Base-by-base conservation (phyloP, 306 rosid species). In the Castanea crenata region DNA sequence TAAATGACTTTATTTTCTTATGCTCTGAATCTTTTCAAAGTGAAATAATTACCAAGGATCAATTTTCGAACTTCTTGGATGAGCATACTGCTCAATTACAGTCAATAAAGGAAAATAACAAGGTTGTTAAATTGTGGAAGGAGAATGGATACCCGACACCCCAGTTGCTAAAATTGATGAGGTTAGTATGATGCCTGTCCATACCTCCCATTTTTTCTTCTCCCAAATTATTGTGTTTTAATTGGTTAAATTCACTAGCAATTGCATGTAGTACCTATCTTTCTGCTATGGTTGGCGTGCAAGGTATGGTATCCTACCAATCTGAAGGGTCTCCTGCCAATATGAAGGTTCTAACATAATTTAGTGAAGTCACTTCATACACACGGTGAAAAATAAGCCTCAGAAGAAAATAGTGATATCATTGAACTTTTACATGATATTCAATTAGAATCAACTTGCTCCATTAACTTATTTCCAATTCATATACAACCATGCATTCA, bases 141-240 rank as follows among this genome's bases (percentile, higher is more conserved):
- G 71, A 62, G 79, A 89, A 84, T 20, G 90, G 93, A 12, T 56
- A 70, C 51, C 91, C 92, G 29, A 88, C 96, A 29, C 63, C 88
- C 61, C 54, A 84, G 52, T 70, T 90, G 25, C 79, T 90, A 78
- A 90, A 88, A 78, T 41, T 94, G 79, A 88, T 90, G 96, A 94
- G 98, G 98, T 94, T 81, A 5, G 83, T 90, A 58, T 58, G 2
- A 78, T 67, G 52, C 59, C 69, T 38, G 8, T 13, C 65, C 51
- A 9, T 34, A 68, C 14, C 51, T 35, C 15, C 14, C 46, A 23
- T 38, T 35, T 68, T 35, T 68, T 68, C 23, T 68, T 61, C 67
- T 23, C 12, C 20, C 54, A 68, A 68, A 34, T 4, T 19, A 25
- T 65, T 19, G 6, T n/a, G 20, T 31, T 9, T 31, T 31, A 64